Base-by-base conservation (phyloP, 106 monocot species). In the Phalaenopsis equestris region DNA sequence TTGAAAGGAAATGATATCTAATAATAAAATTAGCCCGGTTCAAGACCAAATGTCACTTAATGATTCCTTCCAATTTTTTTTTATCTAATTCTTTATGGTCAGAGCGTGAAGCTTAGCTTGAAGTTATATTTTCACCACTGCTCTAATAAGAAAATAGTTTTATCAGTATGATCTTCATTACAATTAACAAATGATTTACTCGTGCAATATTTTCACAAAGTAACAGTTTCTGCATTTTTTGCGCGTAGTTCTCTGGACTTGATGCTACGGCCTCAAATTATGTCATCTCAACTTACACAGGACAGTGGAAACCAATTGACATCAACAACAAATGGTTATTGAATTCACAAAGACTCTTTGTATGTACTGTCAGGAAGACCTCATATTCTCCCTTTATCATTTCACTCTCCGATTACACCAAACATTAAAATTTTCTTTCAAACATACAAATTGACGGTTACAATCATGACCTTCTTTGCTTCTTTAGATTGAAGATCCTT, bases 401-500 rank as follows among this genome's bases (percentile, higher is more conserved):
- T 11, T 23, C 23, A 78, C 45, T 36, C n/a, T 1, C 61, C 4
- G 21, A 45, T 45, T 45, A 45, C 3, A 45, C 43, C 43, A 45
- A 45, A 61, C 21, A 61, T 61, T 18, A 19, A 61, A 61, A 43
- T 30, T 30, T 52, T 58, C 17, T 24, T 18, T 16, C 15, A n/a
- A 10, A 19, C 30, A 6, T 3, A 56, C 4, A 30, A 12, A 16
- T 80, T 42, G 72, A 72, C 72, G 10, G 18, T 49, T 74, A 24
- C 56, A 7, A 37, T 74, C 5, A 41, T 56, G 39, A 7, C 38
- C 5, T 41, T n/a, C 18, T 41, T 49, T 49, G 23, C 76, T 80
- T 67, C 72, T 37, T 37, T 24, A 91, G 91, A 75, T 91, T 80
- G 91, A 89, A 85, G 91, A 91, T 82, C 91, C 91, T 18, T 89